Conservation (phyloP, 768 basidiomycete species). For the Lepiota brunneoincarnata region DNA sequence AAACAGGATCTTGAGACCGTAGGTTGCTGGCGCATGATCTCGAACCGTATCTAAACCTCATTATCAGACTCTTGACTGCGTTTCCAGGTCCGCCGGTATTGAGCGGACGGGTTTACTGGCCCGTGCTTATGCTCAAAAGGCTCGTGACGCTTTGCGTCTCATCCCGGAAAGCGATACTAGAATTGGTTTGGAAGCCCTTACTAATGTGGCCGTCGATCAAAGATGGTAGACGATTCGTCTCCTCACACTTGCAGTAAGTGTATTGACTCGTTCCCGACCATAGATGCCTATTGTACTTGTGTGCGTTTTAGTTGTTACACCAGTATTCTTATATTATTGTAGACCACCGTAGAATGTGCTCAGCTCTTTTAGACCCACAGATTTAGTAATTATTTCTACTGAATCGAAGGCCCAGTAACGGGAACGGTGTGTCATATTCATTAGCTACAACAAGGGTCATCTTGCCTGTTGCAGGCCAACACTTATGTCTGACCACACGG, state of each 20-base stretch:
- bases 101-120: conserved; percentile 80
- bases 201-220: conserved; percentile 64
- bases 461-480: no score
- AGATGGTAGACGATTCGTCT: conserved; percentile 34
- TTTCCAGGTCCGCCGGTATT: conserved; percentile 70
- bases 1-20: conserved; percentile 83
- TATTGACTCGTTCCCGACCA: no score
- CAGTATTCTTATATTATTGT: no score
- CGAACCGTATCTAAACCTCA: not conserved
- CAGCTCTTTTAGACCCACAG: no score
- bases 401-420: no score
- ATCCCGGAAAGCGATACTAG: conserved; percentile 84
- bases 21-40: conserved; percentile 22
- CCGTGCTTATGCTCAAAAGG: conserved; percentile 68
- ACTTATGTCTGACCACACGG: no score
- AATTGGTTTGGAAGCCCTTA: conserved; percentile 69
- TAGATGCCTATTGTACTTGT: no score
- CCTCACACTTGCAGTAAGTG: not conserved
- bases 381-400: no score
- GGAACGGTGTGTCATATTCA: no score
- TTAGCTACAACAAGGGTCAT: no score
- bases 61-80: conserved; percentile 62
- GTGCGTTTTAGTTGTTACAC: no score
- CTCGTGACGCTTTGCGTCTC: conserved; percentile 60
- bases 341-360: no score